A percentile compares a stretch with the other conserved stretches of the same genome.
Evolutionary conservation across 2,329 filamentous ascomycete species (phyloP).

Genomic region (Claviceps humidiphila): DNA sequence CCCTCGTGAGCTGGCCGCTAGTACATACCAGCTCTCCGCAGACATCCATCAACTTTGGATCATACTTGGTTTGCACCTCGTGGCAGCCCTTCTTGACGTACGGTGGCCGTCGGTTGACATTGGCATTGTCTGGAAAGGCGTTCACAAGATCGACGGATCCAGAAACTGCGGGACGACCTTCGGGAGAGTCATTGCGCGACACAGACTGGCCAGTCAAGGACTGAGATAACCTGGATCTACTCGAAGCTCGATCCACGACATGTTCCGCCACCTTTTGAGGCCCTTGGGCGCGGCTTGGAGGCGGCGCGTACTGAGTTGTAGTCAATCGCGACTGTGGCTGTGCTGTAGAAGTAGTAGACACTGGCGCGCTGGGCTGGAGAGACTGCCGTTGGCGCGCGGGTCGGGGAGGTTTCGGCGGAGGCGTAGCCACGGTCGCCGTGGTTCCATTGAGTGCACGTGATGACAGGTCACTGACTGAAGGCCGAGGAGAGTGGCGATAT

Average conservation of each 20-base stretch:
- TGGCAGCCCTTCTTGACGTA: slow-evolving; percentile 56
- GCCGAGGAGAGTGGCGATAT: slow-evolving; percentile 37
- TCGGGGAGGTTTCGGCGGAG: slow-evolving; percentile 33
- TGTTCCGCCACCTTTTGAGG: slow-evolving; percentile 24
- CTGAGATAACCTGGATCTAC: slow-evolving; percentile 3
- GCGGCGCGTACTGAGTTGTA: slow-evolving; percentile 17
- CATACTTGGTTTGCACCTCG: slow-evolving; percentile 74
- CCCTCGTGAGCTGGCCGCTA: slow-evolving; percentile 71
- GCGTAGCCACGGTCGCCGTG: slow-evolving; percentile 3
- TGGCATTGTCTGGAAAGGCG: slow-evolving; percentile 73
- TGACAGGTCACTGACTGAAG: slow-evolving; percentile 14
- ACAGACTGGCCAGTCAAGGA: slow-evolving; percentile 6
- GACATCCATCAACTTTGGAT: slow-evolving; percentile 73
- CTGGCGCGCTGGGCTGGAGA: slow-evolving; percentile 8
- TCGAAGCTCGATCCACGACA: slow-evolving; percentile 12
- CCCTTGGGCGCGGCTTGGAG: slow-evolving; percentile 17
- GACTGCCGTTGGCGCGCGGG: slow-evolving; percentile 16
- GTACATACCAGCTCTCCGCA: slow-evolving; percentile 82
- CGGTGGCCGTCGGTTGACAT: slow-evolving; percentile 73
- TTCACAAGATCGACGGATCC: slow-evolving; percentile 38
- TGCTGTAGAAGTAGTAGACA: slow-evolving; percentile 13
- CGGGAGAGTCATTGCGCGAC: slow-evolving; percentile 4
- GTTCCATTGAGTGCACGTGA: slow-evolving; percentile 5
- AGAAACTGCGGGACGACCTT: slow-evolving; percentile 14
- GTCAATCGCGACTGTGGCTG: slow-evolving; percentile 13